Percentiles rank a stretch among this genome's conserved stretches.
Conservation (phyloP, 2,329 filamentous ascomycete species). For the Akanthomyces dipterigenus region DNA sequence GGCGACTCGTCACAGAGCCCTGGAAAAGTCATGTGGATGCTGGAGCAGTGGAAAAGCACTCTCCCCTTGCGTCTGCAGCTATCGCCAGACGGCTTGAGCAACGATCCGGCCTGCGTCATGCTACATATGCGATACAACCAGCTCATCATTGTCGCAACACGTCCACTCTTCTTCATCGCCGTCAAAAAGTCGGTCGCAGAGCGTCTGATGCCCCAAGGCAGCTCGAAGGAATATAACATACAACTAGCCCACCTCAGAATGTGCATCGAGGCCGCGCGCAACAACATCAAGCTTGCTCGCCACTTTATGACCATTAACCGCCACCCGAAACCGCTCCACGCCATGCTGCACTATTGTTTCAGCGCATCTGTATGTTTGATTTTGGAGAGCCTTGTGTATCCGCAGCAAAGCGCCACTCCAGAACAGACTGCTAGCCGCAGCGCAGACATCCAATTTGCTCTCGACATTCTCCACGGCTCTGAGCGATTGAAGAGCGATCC, state of each 20-base stretch:
- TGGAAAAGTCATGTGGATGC: constrained; percentile 33
- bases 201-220: constrained; percentile 25
- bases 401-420: constrained; percentile 18
- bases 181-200: constrained; percentile 41
- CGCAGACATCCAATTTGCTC: constrained; percentile 33
- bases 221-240: constrained; percentile 18
- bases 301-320: constrained; percentile 31
- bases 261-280: constrained; percentile 27
- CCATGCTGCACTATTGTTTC: constrained; percentile 42
- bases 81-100: constrained; percentile 26
- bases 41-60: constrained; percentile 34
- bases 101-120: constrained; percentile 36
- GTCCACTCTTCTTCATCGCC: constrained; percentile 40
- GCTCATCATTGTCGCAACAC: constrained; percentile 41
- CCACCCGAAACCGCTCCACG: constrained; percentile 35
- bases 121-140: constrained; percentile 46
- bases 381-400: constrained; percentile 36
- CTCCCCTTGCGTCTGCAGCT: constrained; percentile 34
- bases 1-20: constrained; percentile 26
- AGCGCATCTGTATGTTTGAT: constrained; percentile 43
- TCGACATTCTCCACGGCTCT: constrained; percentile 31
- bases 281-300: constrained; percentile 38
- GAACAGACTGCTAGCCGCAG: constrained; percentile 19
- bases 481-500: constrained; percentile 32
- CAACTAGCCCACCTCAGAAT: constrained; percentile 14